These are phyloP conservation scores for Leccinellum rugosiceps DNA, from an alignment of 768 basidiomycete species.

Conservation along the genomic window DNA sequence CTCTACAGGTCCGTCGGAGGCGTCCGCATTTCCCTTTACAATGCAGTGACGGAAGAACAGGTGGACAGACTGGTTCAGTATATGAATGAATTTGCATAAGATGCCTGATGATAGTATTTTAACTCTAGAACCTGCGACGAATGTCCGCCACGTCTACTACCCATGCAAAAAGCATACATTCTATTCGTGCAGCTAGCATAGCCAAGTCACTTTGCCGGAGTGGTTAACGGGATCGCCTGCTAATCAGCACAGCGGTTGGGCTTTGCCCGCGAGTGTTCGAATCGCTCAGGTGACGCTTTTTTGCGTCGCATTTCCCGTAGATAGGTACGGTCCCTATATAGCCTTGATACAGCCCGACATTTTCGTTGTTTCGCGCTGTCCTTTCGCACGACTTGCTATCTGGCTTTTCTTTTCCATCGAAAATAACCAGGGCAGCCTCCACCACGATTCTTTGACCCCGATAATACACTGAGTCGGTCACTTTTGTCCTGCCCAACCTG, in stretches of 20 bases:
- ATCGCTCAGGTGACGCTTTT: conserved; percentile 59
- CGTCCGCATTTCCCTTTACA: conserved; percentile 84
- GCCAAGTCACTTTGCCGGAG: conserved; percentile 84
- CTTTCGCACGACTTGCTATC: not conserved
- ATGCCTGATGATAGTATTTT: conserved; percentile 1
- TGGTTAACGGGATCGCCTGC: conserved; percentile 89
- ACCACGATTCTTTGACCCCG: no score
- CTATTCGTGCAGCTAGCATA: fast-evolving
- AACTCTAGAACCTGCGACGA: not conserved
- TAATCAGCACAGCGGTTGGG: conserved; percentile 54
- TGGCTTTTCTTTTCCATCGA: not conserved
- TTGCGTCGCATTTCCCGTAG: conserved; percentile 5
- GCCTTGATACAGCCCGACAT: not conserved
- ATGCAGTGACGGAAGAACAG: conserved; percentile 77
- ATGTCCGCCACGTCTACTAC: not conserved
- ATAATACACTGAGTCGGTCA: no score
- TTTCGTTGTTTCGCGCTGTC: not conserved
- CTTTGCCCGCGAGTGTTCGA: conserved; percentile 63
- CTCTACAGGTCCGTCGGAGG: conserved; percentile 56
- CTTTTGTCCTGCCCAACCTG: no score
- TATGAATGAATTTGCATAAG: conserved; percentile 50
- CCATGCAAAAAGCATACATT: not conserved
- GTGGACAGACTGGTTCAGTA: conserved; percentile 60
- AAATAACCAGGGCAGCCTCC: no score
- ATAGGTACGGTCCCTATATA: no score